Base-by-base conservation (phyloP, 1,139 yeast species). In the Diutina mesorugosa region DNA sequence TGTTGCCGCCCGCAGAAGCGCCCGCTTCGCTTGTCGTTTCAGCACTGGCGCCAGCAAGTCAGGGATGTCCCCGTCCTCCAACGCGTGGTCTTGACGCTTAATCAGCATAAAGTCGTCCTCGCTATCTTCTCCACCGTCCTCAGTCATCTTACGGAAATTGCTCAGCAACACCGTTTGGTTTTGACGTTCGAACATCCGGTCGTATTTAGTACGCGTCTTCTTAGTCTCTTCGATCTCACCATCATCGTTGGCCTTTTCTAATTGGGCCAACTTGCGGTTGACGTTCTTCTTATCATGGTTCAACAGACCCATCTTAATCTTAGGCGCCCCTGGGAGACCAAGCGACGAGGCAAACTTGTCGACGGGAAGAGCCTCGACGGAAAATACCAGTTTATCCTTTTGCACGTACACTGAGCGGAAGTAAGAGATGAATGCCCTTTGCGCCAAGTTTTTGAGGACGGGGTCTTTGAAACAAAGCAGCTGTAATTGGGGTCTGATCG, bases 311-410 rank as follows among this genome's bases (percentile, higher is more conserved):
- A 91, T 80, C 69, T 90, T 90, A 63, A 93, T 85, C 64, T 87
- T 85, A 51, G 99, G 99, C 1, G 97, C 97, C 58, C 98, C 97
- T 0, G 98, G 97, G 56, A 93, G 78, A 7, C 99, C 99, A 56
- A 91, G 70, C 12, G 96, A 87, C 58, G 82, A 81, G 2, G 99
- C 98, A 70, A 76, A 90, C 58, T 81, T 86, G 61, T 91, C 97
- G 6, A 86, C 74, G 2, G 97, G 95, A 16, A 93, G 69, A 51
- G 82, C 81, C 14, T 85, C 88, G 45, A 90, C 79, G 63, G 83
- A 80, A 70, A 93, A 93, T 10, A 91, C 84, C 56, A 85, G 88
- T 68, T 90, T 90, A 66, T 93, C 96, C 66, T 86, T 84, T 69
- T 91, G 98, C 54, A 93, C 76, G 65, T 86, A 85, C 9, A 95